These are phyloP conservation scores for Psilocybe azurescens DNA, from an alignment of 768 basidiomycete genomes.

Conservation along the genomic window DNA sequence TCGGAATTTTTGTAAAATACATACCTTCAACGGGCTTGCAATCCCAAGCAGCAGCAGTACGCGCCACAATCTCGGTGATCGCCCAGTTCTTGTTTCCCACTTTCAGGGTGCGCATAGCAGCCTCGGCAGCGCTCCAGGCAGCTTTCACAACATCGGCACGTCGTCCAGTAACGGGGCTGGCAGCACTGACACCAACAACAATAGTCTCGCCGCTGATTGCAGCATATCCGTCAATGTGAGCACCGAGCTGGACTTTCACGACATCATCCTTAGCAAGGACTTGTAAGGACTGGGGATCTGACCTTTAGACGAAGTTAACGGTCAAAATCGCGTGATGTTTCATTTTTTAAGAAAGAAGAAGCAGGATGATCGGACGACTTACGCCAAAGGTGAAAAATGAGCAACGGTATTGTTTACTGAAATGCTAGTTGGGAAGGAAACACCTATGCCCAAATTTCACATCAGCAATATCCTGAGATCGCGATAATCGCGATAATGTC, in stretches of 20 bases:
- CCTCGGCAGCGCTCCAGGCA: constrained; percentile 91
- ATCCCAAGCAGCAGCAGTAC: constrained; percentile 72
- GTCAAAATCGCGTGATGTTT: constrained; percentile 13
- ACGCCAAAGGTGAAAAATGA: constrained; percentile 96
- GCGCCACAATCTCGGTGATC: constrained; percentile 85
- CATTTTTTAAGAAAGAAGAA: constrained; percentile 2
- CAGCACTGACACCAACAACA: constrained; percentile 79
- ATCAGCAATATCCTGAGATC: not conserved
- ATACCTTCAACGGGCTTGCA: constrained; percentile 95
- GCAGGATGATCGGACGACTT: constrained; percentile 45
- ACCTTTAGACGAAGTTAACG: constrained; percentile 44
- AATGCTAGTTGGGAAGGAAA: constrained; percentile 93
- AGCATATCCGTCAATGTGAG: constrained; percentile 98
- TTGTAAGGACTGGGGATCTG: constrained; percentile 73
- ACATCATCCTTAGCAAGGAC: constrained; percentile 85
- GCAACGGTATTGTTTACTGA: constrained; percentile 96
- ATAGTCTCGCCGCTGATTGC: constrained; percentile 93
- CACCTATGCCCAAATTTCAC: constrained; percentile 50
- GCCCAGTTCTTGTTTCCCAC: constrained; percentile 95
- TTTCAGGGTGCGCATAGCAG: constrained; percentile 89
- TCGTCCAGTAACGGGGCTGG: constrained; percentile 80
- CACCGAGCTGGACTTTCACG: constrained; percentile 95
- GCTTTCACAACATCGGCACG: constrained; percentile 94
- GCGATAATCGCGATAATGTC: constrained; percentile 1
- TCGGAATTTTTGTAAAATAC: constrained; percentile 23